Base-by-base conservation (phyloP, 257 asterid species). In the Jacaranda copaia region DNA sequence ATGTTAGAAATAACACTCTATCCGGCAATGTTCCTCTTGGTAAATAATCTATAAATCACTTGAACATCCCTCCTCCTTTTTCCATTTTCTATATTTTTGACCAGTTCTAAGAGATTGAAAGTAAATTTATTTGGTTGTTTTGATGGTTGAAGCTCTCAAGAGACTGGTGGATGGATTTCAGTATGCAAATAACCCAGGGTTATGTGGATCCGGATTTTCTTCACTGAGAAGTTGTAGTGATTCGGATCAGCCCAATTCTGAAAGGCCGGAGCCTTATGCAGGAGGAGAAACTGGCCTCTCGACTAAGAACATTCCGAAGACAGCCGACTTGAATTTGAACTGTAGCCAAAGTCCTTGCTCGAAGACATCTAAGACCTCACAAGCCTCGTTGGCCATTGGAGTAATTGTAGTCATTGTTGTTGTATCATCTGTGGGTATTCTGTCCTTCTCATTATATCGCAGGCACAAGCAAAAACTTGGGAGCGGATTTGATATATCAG, bases 11-110 rank as follows among this genome's bases (percentile, higher is more conserved):
- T 78, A 92, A 94, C 85, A 78, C 87, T 19, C 92, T 94, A 20
- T 94, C 98, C 4, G 99, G 99, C 88, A 92, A 82, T 85, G 98
- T 94, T n/a, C 97, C 98, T 75, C 88, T 87, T 61, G 99, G 99
- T 94, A 94, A 52, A 78, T 73, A 25, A 73, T 25, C 38, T 12
- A 40, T 62, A 68, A 51, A 6, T 5, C 59, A 52, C 60, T 67
- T 25, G 18, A 39, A 56, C 14, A 19, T 43, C 10, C 0, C 18
- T 43, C 19, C 35, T 3, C 12, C 45, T 59, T 5, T 3, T 9
- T 42, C 13, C 16, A 19, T 20, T n/a, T 49, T 4, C 42, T 61
- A 20, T 32, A 53, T 60, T 18, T 74, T 71, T 9, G 18, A 63
- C 18, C 66, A 20, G 9, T 74, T 72, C 13, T 40, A 39, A 52